These are phyloP conservation scores for Eurotiales sp. DNA, from an alignment of 2,329 filamentous ascomycete genomes.

Conservation along the genomic window DNA sequence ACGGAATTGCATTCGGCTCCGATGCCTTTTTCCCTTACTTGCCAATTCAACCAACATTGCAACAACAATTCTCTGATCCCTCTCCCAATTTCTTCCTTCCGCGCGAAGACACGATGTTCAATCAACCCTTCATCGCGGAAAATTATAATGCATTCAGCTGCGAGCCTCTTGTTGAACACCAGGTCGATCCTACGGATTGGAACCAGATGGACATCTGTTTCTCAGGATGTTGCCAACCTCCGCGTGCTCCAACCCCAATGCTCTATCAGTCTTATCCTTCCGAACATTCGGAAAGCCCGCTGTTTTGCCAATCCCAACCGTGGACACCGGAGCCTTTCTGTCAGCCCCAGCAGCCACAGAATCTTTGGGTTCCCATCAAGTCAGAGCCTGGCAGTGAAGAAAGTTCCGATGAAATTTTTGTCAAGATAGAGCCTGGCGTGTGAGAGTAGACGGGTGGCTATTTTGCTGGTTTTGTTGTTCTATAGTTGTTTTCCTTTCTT, in stretches of 20 bases:
- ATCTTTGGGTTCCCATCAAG: conserved; percentile 25
- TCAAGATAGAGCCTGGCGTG: conserved; percentile 22
- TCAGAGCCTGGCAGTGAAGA: conserved; percentile 18
- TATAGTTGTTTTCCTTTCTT: background rate
- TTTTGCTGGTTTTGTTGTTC: background rate
- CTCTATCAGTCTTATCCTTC: conserved; percentile 3
- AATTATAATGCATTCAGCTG: background rate
- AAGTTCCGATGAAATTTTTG: conserved; percentile 16
- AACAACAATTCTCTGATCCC: conserved; percentile 12
- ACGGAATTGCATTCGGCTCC: conserved; percentile 3
- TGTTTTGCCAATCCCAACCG: background rate
- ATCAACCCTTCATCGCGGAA: background rate
- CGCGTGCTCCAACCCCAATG: background rate
- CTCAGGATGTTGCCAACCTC: conserved; percentile 9
- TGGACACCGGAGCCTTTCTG: background rate
- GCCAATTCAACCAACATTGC: conserved; percentile 6
- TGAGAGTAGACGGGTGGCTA: background rate
- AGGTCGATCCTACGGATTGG: background rate
- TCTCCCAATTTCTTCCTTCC: conserved; percentile 4
- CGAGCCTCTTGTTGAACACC: background rate
- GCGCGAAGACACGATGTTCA: background rate
- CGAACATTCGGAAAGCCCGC: background rate
- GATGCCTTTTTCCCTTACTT: conserved; percentile 7
- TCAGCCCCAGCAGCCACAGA: conserved; percentile 14
- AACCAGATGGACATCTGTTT: conserved; percentile 7